phyloP scores from a whole-genome alignment of 2,329 filamentous ascomycete genomes.

The Lachnellula cervina region DNA sequence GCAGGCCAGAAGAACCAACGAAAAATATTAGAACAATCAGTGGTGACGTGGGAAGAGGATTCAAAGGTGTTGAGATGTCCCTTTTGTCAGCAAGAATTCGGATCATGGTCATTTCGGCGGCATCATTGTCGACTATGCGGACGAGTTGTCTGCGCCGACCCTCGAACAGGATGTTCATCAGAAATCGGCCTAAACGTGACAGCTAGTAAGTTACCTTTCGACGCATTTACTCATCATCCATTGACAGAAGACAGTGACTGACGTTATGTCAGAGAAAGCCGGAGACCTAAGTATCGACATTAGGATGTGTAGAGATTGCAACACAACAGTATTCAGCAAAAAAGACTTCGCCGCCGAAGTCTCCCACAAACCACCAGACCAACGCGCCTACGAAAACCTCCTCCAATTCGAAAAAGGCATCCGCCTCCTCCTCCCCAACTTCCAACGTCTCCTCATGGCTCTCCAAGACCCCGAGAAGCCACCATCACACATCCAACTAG shows the following conservation, averaged over 20 bases:
- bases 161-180: slow-evolving; percentile 74
- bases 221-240: slow-evolving; percentile 6
- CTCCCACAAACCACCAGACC: slow-evolving; percentile 52
- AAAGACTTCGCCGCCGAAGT: slow-evolving; percentile 61
- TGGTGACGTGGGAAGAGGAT: slow-evolving; percentile 96
- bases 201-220: slow-evolving; percentile 44
- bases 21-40: slow-evolving; percentile 80
- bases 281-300: slow-evolving; percentile 69
- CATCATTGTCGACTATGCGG: slow-evolving; percentile 96
- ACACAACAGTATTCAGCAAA: slow-evolving; percentile 61
- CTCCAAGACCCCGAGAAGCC: slow-evolving; percentile 60
- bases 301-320: slow-evolving; percentile 90
- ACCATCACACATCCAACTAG: slow-evolving; percentile 46
- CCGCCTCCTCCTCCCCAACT: slow-evolving; percentile 60
- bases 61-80: slow-evolving; percentile 74
- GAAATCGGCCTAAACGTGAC: slow-evolving; percentile 78
- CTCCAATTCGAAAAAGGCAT: slow-evolving; percentile 69
- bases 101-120: slow-evolving; percentile 83
- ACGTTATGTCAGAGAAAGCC: slow-evolving; percentile 41
- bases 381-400: slow-evolving; percentile 63
- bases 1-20: slow-evolving; percentile 68
- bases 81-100: slow-evolving; percentile 94
- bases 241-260: slow-evolving; percentile 32
- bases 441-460: slow-evolving; percentile 59
- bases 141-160: slow-evolving; percentile 86